These are phyloP conservation scores for Spergularia azorica DNA, from an alignment of 179 eudicot species.

Conservation along the genomic window DNA sequence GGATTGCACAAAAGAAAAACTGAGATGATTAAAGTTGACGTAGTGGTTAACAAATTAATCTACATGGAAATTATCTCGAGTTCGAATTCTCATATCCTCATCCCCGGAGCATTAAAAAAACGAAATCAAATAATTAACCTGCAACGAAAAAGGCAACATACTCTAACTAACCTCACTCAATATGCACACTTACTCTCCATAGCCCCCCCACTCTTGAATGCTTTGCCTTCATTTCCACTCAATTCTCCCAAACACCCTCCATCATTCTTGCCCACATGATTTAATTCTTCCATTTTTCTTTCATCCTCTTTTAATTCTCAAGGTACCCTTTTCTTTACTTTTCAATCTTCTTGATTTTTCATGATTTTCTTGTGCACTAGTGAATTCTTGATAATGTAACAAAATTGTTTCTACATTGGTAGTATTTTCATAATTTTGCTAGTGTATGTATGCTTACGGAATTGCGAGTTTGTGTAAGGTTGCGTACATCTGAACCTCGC, in stretches of 20 bases:
- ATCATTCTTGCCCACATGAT: conserved; percentile 25
- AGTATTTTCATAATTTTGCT: neutral
- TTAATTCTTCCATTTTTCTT: conserved; percentile 6
- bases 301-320: neutral
- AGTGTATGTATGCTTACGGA: neutral
- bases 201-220: conserved; percentile 27
- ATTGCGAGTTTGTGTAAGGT: neutral
- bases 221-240: conserved; percentile 38
- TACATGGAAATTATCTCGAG: too few species aligned
- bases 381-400: neutral
- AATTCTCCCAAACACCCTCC: conserved; percentile 26
- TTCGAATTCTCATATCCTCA: too few species aligned
- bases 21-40: too few species aligned
- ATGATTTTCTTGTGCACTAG: neutral
- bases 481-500: conserved; percentile 11
- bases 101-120: neutral
- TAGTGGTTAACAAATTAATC: too few species aligned
- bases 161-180: conserved; percentile 27
- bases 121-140: neutral
- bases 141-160: neutral
- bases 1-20: too few species aligned
- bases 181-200: neutral
- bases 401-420: neutral
- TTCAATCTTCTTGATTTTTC: neutral
- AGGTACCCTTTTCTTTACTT: conserved; percentile 8